Percentiles rank a stretch among this genome's conserved stretches.
Conservation (phyloP, 2,329 filamentous ascomycete species). For the Botrytis fabae region DNA sequence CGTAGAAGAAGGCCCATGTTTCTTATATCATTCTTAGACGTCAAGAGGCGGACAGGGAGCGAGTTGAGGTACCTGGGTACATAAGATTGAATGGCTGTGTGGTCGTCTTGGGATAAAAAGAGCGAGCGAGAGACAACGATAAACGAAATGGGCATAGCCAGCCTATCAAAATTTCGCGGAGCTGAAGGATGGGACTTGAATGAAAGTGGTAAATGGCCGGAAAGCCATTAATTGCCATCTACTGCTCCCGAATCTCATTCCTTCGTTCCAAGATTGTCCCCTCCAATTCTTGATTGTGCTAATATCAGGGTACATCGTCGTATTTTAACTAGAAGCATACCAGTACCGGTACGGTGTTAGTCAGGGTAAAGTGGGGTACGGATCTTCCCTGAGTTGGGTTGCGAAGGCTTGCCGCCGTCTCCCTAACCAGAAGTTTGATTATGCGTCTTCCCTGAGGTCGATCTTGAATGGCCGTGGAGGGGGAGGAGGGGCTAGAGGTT, state of each 20-base stretch:
- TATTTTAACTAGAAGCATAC: conserved; percentile 1
- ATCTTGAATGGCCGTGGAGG: background rate
- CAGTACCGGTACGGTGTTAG: background rate
- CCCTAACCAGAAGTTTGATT: background rate
- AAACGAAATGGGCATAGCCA: too few species aligned
- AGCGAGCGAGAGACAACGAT: background rate
- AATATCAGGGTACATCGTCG: background rate
- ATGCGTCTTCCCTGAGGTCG: background rate
- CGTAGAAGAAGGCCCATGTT: conserved; percentile 1
- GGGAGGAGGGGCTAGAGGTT: background rate
- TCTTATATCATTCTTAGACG: background rate
- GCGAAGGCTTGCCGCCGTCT: conserved; percentile 18
- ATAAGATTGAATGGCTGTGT: background rate
- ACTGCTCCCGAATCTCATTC: background rate
- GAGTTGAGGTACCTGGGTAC: background rate
- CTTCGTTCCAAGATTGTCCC: background rate
- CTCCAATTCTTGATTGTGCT: background rate
- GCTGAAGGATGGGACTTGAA: background rate
- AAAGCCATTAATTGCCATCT: background rate
- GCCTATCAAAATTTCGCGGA: background rate
- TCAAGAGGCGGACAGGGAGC: conserved; percentile 8
- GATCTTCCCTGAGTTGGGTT: conserved; percentile 12
- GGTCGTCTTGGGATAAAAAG: background rate
- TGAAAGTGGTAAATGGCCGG: background rate
- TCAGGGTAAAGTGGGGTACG: conserved; percentile 17